Base-by-base conservation (phyloP, 495 filamentous ascomycete genomes). In the Podospora conica region DNA sequence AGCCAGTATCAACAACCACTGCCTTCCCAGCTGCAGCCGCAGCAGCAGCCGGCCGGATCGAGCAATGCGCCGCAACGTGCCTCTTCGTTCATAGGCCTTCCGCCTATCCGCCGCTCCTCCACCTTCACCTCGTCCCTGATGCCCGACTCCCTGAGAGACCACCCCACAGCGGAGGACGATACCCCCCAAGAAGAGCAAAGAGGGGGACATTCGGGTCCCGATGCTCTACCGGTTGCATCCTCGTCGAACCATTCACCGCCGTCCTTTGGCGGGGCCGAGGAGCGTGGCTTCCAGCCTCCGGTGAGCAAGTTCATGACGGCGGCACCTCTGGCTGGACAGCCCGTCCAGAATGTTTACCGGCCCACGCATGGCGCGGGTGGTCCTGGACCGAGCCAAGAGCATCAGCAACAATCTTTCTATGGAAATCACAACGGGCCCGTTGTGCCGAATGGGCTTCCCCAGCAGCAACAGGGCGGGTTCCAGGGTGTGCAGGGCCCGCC, bases 41-140 rank as follows among this genome's bases (percentile, higher is more conserved):
- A 69, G 8, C 65, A 64, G 54, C 66, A 66, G 28, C 68, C 66
- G 18, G 21, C 59, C 21, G 62, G 62, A 21, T 21, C 65, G 24
- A 68, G n/a, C 40, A 48, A 74, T 63, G 68, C 56, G 29, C 61
- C 73, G 48, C 67, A 72, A 1, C 71, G 77, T 27, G 68, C 69
- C n/a, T 68, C 77, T 8, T 80, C 79, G 3, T 81, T 79, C 53
- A 74, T 77, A 48, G 80, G 79, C 11, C 70, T 85, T 53, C 83
- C 83, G 15, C 82, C 83, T 12, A 83, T 86, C 65, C 79, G 82
- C 55, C 78, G 83, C 15, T 77, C 77, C 15, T 85, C 83, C 20
- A 82, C 82, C 11, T 81, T 84, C 68, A 76, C 77, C 59, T 63
- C 83, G 9, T 69, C 76, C 24, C 59, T 74, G 22, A 67, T 63